Base-by-base conservation (phyloP, 371 early-diverging fungal species). In the Mucor plumbeus region DNA sequence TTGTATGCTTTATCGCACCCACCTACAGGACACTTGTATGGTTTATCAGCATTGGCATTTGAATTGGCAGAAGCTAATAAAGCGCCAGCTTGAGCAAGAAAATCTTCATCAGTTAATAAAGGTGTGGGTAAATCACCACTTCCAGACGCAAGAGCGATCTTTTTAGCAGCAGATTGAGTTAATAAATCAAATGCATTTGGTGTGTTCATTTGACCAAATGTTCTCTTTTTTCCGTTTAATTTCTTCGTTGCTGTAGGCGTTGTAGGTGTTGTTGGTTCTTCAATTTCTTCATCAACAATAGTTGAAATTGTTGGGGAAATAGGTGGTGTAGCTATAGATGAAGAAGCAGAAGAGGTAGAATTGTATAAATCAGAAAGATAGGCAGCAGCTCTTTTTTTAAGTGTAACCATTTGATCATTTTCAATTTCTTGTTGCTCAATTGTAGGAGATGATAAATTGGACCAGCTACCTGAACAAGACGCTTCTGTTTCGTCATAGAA, bases 1-100 rank as follows among this genome's bases (percentile, higher is more conserved):
- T 99, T 99, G 87, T 99, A 99, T 26, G 93, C 87, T 79, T 97
- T 98, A 65, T 93, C 93, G 77, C 99, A 99, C n/a, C 92, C 94
- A 13, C 78, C 74, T 9, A 96, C 87, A n/a, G 89, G 83, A 79
- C 98, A 97, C 33, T 91, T 89, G 84, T 92, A 90, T 19, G 93
- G 94, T 78, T 91, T 92, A 66, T 90, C 91, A 7, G 78, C 79
- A 47, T 80, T 78, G 9, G 69, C 36, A 62, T 75, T 74, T 69
- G 57, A 17, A 54, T 77, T 73, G 57, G 82, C 68, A 48, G 77
- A 73, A 31, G 83, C 83, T 50, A 83, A 71, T 26, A 83, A 61
- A 33, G 79, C 83, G 34, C 79, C 81, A 11, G 83, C 83, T 65
- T 83, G 83, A 31, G 81, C 83, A 59, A 83, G 73, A 62, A 83